Conservation (phyloP, 768 basidiomycete genomes). For the Boletus sp. region DNA sequence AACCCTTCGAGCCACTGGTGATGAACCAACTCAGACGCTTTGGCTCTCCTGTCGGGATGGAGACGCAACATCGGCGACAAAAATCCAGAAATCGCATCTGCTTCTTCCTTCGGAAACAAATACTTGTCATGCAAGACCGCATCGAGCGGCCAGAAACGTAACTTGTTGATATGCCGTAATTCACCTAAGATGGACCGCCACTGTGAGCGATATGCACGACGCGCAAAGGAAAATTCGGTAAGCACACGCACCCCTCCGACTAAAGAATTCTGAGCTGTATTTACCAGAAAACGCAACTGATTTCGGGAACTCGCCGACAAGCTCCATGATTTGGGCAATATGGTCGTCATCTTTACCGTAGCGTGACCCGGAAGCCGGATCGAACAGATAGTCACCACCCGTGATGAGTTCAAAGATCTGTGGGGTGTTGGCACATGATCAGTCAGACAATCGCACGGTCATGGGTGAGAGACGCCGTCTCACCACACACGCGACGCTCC, state of each 20-base stretch:
- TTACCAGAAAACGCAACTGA: slow-evolving; percentile 84
- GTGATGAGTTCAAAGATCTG: slow-evolving; percentile 94
- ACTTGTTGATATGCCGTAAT: slow-evolving; percentile 89
- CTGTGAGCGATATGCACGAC: slow-evolving; percentile 9
- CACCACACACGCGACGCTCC: slow-evolving; percentile 94
- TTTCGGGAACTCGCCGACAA: slow-evolving; percentile 87
- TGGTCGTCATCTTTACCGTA: slow-evolving; percentile 98
- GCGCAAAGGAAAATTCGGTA: background rate
- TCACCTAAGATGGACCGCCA: slow-evolving; percentile 47
- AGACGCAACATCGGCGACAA: slow-evolving; percentile 87
- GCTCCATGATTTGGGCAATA: slow-evolving; percentile 96
- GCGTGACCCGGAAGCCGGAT: slow-evolving; percentile 90
- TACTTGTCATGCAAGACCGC: slow-evolving; percentile 92
- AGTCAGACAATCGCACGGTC: background rate
- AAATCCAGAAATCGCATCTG: slow-evolving; percentile 78
- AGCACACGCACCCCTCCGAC: slow-evolving; percentile 71
- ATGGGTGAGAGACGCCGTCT: slow-evolving; percentile 27
- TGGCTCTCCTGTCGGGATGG: slow-evolving; percentile 84
- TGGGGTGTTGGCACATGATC: background rate
- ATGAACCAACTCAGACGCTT: slow-evolving; percentile 79
- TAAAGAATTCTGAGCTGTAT: slow-evolving; percentile 94
- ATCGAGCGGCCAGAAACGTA: slow-evolving; percentile 87
- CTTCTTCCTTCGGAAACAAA: slow-evolving; percentile 80
- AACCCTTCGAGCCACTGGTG: slow-evolving; percentile 86
- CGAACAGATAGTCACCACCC: slow-evolving; percentile 97